These are phyloP conservation scores for Gamsiella multidivaricata DNA, from an alignment of 192 early-diverging fungal genomes.

Conservation along the genomic window DNA sequence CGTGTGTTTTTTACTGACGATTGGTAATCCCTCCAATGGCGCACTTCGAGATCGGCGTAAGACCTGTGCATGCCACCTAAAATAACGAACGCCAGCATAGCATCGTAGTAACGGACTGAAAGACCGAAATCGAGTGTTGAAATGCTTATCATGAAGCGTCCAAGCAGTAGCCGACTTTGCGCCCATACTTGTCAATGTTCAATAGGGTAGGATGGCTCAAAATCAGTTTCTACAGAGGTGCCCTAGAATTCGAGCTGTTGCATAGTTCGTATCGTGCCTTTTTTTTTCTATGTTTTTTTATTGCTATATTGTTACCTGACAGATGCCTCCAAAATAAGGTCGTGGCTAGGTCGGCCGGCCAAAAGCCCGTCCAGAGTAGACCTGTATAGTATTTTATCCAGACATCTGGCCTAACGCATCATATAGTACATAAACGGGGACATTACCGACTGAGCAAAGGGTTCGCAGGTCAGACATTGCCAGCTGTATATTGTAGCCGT, in stretches of 20 bases:
- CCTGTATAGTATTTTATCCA: slow-evolving; percentile 47
- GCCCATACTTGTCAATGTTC: slow-evolving; percentile 31
- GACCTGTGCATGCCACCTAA: slow-evolving; percentile 26
- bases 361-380: slow-evolving; percentile 29
- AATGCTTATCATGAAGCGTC: slow-evolving; percentile 31
- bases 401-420: slow-evolving; percentile 33
- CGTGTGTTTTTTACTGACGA: slow-evolving; percentile 18
- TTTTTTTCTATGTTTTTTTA: background rate
- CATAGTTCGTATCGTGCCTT: no score
- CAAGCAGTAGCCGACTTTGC: slow-evolving; percentile 27
- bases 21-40: slow-evolving; percentile 31
- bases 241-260: no score
- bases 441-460: slow-evolving; percentile 32
- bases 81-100: slow-evolving; percentile 26
- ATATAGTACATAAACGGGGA: slow-evolving; percentile 38
- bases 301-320: slow-evolving; percentile 11
- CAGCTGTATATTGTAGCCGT: slow-evolving; percentile 26
- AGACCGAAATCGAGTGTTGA: slow-evolving; percentile 26
- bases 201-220: background rate
- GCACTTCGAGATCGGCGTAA: slow-evolving; percentile 32
- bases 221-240: no score
- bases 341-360: slow-evolving; percentile 28
- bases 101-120: slow-evolving; percentile 24
- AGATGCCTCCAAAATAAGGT: slow-evolving; percentile 31
- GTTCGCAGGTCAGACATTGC: slow-evolving; percentile 31